Evolutionary conservation across 164 flowering plant genomes (phyloP), one percentile per base, ranked within the genome.

Genomic region (Sedum album): DNA sequence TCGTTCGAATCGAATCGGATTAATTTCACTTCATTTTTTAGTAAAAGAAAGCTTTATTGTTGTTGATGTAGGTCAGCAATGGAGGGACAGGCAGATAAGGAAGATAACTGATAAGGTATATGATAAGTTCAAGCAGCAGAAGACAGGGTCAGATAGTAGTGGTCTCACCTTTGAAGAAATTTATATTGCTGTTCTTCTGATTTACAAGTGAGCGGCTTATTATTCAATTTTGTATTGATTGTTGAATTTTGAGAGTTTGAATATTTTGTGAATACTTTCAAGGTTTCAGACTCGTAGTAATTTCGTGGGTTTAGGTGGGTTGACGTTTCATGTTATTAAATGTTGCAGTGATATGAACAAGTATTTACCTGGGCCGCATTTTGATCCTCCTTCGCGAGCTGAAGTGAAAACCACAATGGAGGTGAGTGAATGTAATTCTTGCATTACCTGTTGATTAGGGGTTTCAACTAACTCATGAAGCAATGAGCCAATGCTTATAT

Each of bases 281-380:
- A 11, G 63, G 63, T 17, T 61, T 28, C 30, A 4, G 38, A 33
- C 30, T 61, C 13, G 1, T 6, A 11, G 65, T 62, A n/a, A 62
- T 2, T 31, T 31, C 18, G n/a, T n/a, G 31, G 66, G 31, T 30
- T 17, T 31, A 21, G 38, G 38, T 35, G n/a, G n/a, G 5, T 35
- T 35, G 38, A 3, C 7, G 38, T 7, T 35, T 35, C 3, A 35
- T 35, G 3, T 35, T 0, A 68, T 31, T 5, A 21, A 9, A 1
- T 20, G 61, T 17, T 39, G 74, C 74, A 93, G 98, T 82, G 98
- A 88, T 70, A 78, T 93, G 25, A 93, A 93, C 72, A 93, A 93
- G 86, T 84, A 74, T 68, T 76, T 93, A 71, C 96, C 96, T 63
- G 96, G 98, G 23, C 93, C 93, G 20, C 98, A 93, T 78, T 79